Percentiles rank a stretch among this genome's conserved stretches.
Evolutionary conservation across 2,329 filamentous ascomycete species (phyloP).

Genomic region (Sphaerostilbella broomeana): DNA sequence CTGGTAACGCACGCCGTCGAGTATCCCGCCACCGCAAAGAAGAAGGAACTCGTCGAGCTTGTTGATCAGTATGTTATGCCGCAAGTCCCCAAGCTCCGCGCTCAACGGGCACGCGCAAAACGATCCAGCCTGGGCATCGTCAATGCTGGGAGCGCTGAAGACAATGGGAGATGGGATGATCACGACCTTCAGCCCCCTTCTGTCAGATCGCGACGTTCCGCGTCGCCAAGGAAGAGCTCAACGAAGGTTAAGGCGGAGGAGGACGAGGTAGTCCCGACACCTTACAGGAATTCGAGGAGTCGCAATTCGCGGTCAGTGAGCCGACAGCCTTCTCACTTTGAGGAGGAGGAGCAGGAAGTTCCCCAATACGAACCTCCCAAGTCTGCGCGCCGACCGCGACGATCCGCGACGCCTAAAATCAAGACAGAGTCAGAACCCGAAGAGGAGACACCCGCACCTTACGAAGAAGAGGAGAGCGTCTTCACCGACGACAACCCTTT

Average conservation of each 20-base stretch:
- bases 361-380: slow-evolving; percentile 28
- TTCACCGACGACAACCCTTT: slow-evolving; percentile 93
- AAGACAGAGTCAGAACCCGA: slow-evolving; percentile 45
- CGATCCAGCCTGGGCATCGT: slow-evolving; percentile 82
- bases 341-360: slow-evolving; percentile 37
- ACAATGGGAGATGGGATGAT: slow-evolving; percentile 55
- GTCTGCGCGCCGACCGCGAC: slow-evolving; percentile 45
- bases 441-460: slow-evolving; percentile 13
- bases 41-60: slow-evolving; percentile 76
- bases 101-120: slow-evolving; percentile 69
- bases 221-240: slow-evolving; percentile 49
- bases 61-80: slow-evolving; percentile 75
- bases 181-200: slow-evolving; percentile 48
- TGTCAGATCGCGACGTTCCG: slow-evolving; percentile 44
- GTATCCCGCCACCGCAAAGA: slow-evolving; percentile 88
- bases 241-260: slow-evolving; percentile 48
- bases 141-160: slow-evolving; percentile 59
- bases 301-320: slow-evolving; percentile 48
- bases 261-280: slow-evolving; percentile 32
- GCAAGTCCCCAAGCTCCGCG: slow-evolving; percentile 69
- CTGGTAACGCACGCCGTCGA: slow-evolving; percentile 80
- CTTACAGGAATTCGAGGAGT: slow-evolving; percentile 44
- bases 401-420: slow-evolving; percentile 45
- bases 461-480: slow-evolving; percentile 49
- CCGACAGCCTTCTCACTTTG: slow-evolving; percentile 46